A percentile compares a stretch with the other conserved stretches of the same genome.
These are phyloP conservation scores for Microdochium paspali DNA, from an alignment of 2,329 filamentous ascomycete species.

Conservation along the genomic window DNA sequence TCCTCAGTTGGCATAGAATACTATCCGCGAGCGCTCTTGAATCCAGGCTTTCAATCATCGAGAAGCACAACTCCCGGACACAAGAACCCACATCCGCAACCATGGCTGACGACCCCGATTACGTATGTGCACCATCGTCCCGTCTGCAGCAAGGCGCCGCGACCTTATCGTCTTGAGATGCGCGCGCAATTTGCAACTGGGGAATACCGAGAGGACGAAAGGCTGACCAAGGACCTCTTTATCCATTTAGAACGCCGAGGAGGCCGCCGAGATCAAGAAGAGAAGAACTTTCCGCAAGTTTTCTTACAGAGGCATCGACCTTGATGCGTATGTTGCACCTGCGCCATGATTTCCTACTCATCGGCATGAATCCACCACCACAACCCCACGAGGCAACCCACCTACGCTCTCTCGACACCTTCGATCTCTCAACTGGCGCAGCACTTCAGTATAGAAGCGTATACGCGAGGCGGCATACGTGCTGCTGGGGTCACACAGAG, in stretches of 20 bases:
- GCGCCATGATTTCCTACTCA: not conserved
- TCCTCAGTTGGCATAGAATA: constrained; percentile 8
- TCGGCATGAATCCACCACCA: not conserved
- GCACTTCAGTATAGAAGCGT: not conserved
- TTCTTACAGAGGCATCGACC: constrained; percentile 98
- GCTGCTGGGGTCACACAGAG: not conserved
- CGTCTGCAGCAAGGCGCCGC: too few species aligned
- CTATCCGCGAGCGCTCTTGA: constrained; percentile 7
- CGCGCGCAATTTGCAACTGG: too few species aligned
- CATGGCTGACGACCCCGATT: constrained; percentile 77
- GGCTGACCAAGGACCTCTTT: constrained; percentile 21
- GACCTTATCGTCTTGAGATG: not conserved
- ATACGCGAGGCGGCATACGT: not conserved
- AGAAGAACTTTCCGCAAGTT: constrained; percentile 99
- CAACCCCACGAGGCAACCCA: not conserved
- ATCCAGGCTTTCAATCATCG: constrained; percentile 33
- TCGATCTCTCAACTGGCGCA: not conserved
- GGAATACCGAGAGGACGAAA: not conserved
- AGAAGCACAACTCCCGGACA: constrained; percentile 31
- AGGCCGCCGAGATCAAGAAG: constrained; percentile 99
- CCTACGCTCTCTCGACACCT: not conserved
- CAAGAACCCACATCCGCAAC: constrained; percentile 35
- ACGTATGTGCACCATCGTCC: constrained; percentile 53
- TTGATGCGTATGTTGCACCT: constrained; percentile 76
- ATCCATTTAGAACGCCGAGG: constrained; percentile 84